phyloP scores from a whole-genome alignment of 371 early-diverging fungal species.

The Actinomortierella wolfii region DNA sequence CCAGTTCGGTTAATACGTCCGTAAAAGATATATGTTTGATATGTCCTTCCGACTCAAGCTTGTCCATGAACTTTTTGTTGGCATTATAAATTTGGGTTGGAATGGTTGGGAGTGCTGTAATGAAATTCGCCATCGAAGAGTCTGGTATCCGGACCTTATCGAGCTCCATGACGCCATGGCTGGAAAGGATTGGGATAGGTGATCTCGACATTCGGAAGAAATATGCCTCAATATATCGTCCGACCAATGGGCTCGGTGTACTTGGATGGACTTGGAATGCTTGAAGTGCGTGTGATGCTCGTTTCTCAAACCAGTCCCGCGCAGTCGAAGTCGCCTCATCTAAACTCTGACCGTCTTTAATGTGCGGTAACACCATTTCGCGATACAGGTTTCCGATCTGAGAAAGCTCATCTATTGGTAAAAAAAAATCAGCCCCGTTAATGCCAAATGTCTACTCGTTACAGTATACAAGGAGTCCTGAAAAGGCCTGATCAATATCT shows the following conservation, averaged over 20 bases:
- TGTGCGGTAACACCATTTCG: slow-evolving; percentile 51
- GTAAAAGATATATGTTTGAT: slow-evolving; percentile 51
- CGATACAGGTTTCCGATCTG: slow-evolving; percentile 60
- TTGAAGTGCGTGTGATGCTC: slow-evolving; percentile 72
- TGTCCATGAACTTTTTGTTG: slow-evolving; percentile 63
- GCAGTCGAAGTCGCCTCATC: slow-evolving; percentile 45
- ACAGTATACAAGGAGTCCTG: neutral
- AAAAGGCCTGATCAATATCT: slow-evolving; percentile 48
- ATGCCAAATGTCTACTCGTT: neutral
- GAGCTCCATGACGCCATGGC: slow-evolving; percentile 66
- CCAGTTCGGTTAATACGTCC: slow-evolving; percentile 74
- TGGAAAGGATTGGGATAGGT: slow-evolving; percentile 65
- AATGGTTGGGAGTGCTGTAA: slow-evolving; percentile 68
- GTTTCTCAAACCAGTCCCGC: slow-evolving; percentile 62
- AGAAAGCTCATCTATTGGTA: slow-evolving; percentile 22
- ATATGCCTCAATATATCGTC: slow-evolving; percentile 57
- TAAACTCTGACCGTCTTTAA: slow-evolving; percentile 25
- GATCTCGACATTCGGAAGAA: slow-evolving; percentile 60
- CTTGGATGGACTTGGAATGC: slow-evolving; percentile 73
- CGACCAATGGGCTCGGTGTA: slow-evolving; percentile 75
- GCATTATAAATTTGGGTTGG: slow-evolving; percentile 52
- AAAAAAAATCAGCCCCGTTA: neutral
- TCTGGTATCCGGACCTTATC: slow-evolving; percentile 60
- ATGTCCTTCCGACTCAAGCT: slow-evolving; percentile 51
- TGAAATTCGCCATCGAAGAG: slow-evolving; percentile 55